Conservation (phyloP, 2,329 filamentous ascomycete species). For the Ceratocystis albifundus region DNA sequence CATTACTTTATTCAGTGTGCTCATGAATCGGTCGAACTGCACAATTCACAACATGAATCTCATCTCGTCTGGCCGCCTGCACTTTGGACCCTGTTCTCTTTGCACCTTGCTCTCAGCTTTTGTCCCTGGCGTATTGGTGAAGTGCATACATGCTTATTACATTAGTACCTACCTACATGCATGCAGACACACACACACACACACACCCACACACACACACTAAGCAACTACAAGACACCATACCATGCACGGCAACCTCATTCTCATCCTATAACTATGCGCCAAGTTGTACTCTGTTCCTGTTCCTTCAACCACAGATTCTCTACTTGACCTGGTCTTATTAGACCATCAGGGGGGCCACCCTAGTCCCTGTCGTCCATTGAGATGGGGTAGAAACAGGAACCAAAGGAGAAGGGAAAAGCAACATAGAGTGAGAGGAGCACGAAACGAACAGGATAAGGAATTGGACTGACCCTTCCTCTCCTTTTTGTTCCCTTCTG, state of each 20-base stretch:
- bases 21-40: neutral
- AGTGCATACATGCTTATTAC: neutral
- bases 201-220: neutral
- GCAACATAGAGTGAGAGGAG: neutral
- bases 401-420: neutral
- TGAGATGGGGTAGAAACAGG: slow-evolving; percentile 4
- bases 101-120: neutral
- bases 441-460: neutral
- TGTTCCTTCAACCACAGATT: neutral
- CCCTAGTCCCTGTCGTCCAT: neutral
- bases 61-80: neutral
- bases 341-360: neutral
- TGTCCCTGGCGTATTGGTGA: neutral
- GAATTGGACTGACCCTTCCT: neutral
- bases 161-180: neutral
- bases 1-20: neutral
- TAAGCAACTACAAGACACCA: neutral
- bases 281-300: neutral
- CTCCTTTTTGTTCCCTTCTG: slow-evolving; percentile 7
- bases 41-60: neutral
- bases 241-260: neutral
- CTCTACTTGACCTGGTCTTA: neutral
- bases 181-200: neutral
- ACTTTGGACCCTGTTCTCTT: slow-evolving; percentile 18
- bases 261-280: neutral